Evolutionary conservation across 108 stramenopile genomes (phyloP), one percentile per base, ranked within the genome.

Genomic region (Cyclotella cryptica): DNA sequence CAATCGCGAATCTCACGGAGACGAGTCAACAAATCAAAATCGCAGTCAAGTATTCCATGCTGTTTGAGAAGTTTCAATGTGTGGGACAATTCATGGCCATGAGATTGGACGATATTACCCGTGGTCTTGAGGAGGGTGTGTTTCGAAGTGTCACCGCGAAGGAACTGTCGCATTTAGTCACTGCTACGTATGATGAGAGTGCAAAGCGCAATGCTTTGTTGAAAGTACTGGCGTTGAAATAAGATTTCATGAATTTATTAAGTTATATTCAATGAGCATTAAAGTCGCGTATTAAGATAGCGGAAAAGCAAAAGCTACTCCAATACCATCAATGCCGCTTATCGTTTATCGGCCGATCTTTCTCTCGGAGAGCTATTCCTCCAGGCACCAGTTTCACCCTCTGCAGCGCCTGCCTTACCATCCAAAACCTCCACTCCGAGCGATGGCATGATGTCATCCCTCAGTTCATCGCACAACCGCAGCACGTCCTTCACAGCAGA

Each of bases 361-460:
- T 61, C 47, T 21, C 63, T 58, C 12, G 74, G 74, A 47, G 74
- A 65, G 45, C 80, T 75, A 71, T 65, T 19, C 28, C 74, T 53
- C 80, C 83, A 84, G 17, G 72, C 74, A 62, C 79, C 49, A 29
- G n/a, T 45, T 30, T 42, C 69, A 9, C 26, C 58, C 29, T 73
- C 72, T 24, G 40, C 44, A 51, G 30, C 53, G 9, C 45, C 60
- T 8, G 46, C 72, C 61, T 74, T 81, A 19, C 74, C 66, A 65
- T 94, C 93, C n/a, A 85, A 30, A 26, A 95, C 61, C 66, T 92
- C 76, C 9, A 96, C 73, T 8, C 94, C 94, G 7, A 91, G 57
- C 24, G 77, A 47, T 18, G 90, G 90, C 12, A 93, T 68, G 9
- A 66, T 62, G 13, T 60, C 54, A 78, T 93, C 91, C 9, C 94